phyloP scores from a whole-genome alignment of 192 early-diverging fungal species.

The Martensiomyces pterosporus region DNA sequence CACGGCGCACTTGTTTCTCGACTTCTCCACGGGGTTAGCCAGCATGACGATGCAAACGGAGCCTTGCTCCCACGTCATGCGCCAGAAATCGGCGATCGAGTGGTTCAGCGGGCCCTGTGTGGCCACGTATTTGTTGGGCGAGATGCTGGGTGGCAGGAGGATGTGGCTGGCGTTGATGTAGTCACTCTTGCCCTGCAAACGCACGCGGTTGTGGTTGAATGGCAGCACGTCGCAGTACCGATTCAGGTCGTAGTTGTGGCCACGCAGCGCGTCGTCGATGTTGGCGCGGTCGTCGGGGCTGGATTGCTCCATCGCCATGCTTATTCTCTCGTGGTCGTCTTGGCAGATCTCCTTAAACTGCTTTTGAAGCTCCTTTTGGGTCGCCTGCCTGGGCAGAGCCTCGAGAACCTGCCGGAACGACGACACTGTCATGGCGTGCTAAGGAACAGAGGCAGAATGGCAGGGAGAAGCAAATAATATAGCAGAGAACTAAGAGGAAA shows the following conservation, averaged over 20 bases:
- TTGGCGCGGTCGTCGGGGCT: not conserved
- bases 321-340: constrained; percentile 24
- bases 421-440: constrained; percentile 12
- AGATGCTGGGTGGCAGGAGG: constrained; percentile 29
- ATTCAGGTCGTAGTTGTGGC: constrained; percentile 56
- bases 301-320: constrained; percentile 16
- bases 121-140: constrained; percentile 62
- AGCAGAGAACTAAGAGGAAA: not conserved
- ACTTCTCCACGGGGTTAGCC: constrained; percentile 69
- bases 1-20: constrained; percentile 64
- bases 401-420: constrained; percentile 38
- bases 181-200: constrained; percentile 53
- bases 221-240: constrained; percentile 89
- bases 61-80: constrained; percentile 77
- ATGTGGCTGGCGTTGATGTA: constrained; percentile 84
- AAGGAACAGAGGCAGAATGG: not conserved
- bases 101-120: constrained; percentile 79
- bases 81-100: constrained; percentile 83
- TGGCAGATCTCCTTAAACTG: constrained; percentile 12
- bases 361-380: constrained; percentile 11
- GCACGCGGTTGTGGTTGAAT: constrained; percentile 65
- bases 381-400: constrained; percentile 21
- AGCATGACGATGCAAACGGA: constrained; percentile 75
- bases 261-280: constrained; percentile 25
- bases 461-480: constrained; percentile 1